Evolutionary conservation across 2,329 filamentous ascomycete species (phyloP), one percentile per base, ranked within the genome.

Genomic region (Colletotrichum sp.): DNA sequence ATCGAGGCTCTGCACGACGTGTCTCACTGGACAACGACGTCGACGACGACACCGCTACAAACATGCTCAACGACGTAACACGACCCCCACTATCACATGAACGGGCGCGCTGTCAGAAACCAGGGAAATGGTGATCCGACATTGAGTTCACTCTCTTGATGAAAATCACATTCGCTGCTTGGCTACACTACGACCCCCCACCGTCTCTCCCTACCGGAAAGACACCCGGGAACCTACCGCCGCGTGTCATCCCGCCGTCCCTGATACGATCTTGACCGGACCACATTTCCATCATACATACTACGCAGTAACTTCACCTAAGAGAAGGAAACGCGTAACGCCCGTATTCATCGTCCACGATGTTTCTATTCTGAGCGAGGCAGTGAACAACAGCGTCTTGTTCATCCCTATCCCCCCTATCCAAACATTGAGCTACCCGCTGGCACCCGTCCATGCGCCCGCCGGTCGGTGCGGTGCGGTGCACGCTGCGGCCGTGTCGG

Each of bases 291-390:
- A 67, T 67, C 63, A 72, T 24, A 24, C 24, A 24, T 24, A 30
- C 7, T 38, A 38, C 34, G 15, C 15, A 16, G 34, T 61, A 32
- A 32, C 68, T 60, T 36, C 16, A 24, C 6, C 21, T 3, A 61
- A 12, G 38, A n/a, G 21, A 52, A 8, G 9, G 30, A 43, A 34
- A n/a, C 55, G 63, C 57, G 63, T 73, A 57, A 67, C 43, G 43
- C 58, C 36, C 70, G 43, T 73, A 68, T 68, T 36, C 9, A 13
- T 21, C 21, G 10, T 24, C 26, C 15, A 24, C 21, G 5, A 10
- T 48, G 73, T 73, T 75, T 73, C 73, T 75, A 75, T 75, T 58
- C 58, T 26, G 70, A 32, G 74, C 32, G 70, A 75, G 74, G 74
- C 74, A 68, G 74, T 75, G 74, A 65, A 10, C 55, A 24, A 13